A percentile compares a stretch with the other conserved stretches of the same genome.
Evolutionary conservation across 179 eudicot genomes (phyloP).

Genomic region (Carnegiea gigantea): DNA sequence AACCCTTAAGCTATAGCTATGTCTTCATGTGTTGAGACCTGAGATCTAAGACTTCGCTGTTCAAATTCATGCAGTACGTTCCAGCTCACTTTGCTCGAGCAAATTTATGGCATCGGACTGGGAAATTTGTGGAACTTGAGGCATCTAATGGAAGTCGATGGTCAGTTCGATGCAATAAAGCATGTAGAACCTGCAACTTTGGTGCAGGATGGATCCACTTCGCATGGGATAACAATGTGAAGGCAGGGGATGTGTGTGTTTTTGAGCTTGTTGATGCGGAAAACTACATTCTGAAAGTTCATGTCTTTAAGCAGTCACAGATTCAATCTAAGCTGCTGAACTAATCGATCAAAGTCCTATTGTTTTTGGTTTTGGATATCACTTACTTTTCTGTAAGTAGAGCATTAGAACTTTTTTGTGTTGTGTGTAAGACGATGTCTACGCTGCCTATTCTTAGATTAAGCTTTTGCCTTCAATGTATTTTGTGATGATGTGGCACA

Average conservation of each 20-base stretch:
- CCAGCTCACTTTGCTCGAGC: conserved; percentile 15
- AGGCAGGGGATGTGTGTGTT: conserved; percentile 29
- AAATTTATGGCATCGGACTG: background rate
- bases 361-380: background rate
- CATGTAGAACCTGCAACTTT: background rate
- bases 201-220: conserved; percentile 24
- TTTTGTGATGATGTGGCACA: background rate
- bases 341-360: background rate
- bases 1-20: too few relatives aligned
- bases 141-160: conserved; percentile 20
- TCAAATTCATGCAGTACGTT: conserved; percentile 16
- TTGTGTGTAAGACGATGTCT: background rate
- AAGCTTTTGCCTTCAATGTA: background rate
- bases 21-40: too few relatives aligned
- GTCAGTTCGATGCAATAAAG: background rate
- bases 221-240: conserved; percentile 13
- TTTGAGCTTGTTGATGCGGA: conserved; percentile 15
- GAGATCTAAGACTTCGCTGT: background rate
- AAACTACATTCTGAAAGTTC: conserved; percentile 22
- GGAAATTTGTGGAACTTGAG: background rate
- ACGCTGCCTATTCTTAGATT: background rate
- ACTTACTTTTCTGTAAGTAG: background rate
- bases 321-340: conserved; percentile 9
- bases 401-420: background rate
- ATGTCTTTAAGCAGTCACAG: conserved; percentile 25